Percentiles rank a stretch among this genome's conserved stretches.
Evolutionary conservation across 2,329 filamentous ascomycete species (phyloP).

Genomic region (Ascocoryne sarcoides): DNA sequence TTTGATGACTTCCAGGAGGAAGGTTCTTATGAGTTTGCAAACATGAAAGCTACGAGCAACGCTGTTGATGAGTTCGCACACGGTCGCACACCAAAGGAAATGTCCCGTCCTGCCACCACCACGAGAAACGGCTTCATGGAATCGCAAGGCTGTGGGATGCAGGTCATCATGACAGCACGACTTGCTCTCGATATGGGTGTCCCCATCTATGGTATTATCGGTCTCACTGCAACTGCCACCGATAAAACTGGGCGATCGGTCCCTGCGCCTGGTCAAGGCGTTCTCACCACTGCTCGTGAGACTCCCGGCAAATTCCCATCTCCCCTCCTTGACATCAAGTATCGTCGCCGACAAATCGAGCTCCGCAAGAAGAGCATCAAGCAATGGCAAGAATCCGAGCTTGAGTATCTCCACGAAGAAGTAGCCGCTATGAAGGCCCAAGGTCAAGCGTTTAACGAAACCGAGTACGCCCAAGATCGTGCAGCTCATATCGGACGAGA

Average conservation of each 20-base stretch:
- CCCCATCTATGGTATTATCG: slow-evolving; percentile 91
- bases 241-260: slow-evolving; percentile 99
- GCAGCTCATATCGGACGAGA: slow-evolving; percentile 80
- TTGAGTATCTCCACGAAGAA: slow-evolving; percentile 89
- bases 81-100: slow-evolving; percentile 89
- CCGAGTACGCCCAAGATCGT: slow-evolving; percentile 79
- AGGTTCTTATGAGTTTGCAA: slow-evolving; percentile 98
- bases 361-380: slow-evolving; percentile 90
- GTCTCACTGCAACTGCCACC: slow-evolving; percentile 88
- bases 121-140: slow-evolving; percentile 99
- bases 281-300: slow-evolving; percentile 91
- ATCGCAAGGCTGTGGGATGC: slow-evolving; percentile 95
- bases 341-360: slow-evolving; percentile 90
- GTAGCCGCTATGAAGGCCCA: slow-evolving; percentile 83
- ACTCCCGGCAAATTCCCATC: slow-evolving; percentile 86
- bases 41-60: slow-evolving; percentile 99
- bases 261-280: slow-evolving; percentile 91
- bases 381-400: slow-evolving; percentile 91
- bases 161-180: slow-evolving; percentile 96
- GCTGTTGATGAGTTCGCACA: slow-evolving; percentile 93
- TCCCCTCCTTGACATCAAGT: slow-evolving; percentile 93
- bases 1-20: slow-evolving; percentile 99
- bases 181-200: slow-evolving; percentile 97
- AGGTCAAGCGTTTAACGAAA: slow-evolving; percentile 65
- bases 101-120: slow-evolving; percentile 95